phyloP scores from a whole-genome alignment of 495 filamentous ascomycete species.

The Aspergillus wentii region DNA sequence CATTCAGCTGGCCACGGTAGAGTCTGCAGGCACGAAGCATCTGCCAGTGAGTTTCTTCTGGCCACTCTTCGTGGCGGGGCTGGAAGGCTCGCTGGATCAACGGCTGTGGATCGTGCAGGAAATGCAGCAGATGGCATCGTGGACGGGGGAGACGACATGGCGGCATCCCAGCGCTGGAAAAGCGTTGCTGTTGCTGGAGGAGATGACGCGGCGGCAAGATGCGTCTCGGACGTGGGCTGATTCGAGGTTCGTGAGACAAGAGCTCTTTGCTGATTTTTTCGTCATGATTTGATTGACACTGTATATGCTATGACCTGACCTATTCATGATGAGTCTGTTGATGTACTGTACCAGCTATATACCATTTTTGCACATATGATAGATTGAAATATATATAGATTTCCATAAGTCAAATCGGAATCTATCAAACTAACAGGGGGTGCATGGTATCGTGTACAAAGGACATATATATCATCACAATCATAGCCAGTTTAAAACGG shows the following conservation, averaged over 20 bases:
- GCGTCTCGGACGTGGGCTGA: constrained; percentile 36
- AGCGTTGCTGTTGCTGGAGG: constrained; percentile 27
- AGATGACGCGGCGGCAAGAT: constrained; percentile 37
- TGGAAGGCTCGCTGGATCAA: constrained; percentile 32
- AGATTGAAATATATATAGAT: no score
- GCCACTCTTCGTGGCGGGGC: constrained; percentile 33
- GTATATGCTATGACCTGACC: no score
- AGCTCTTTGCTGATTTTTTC: constrained; percentile 34
- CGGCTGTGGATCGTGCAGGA: constrained; percentile 31
- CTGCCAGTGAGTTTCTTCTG: constrained; percentile 33
- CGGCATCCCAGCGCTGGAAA: constrained; percentile 29
- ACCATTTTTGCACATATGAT: no score
- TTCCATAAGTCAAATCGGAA: no score
- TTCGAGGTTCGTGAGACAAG: constrained; percentile 31
- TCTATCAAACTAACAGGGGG: no score
- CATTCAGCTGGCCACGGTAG: constrained; percentile 32
- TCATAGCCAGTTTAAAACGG: no score
- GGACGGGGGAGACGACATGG: constrained; percentile 4
- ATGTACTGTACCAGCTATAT: no score
- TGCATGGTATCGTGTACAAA: no score
- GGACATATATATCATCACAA: no score
- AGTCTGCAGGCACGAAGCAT: constrained; percentile 13
- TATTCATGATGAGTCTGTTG: no score
- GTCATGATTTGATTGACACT: constrained; percentile 34
- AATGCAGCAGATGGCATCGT: constrained; percentile 28